These are phyloP conservation scores for Fallopia convolvulus DNA, from an alignment of 148 eudicot genomes.

Conservation along the genomic window DNA sequence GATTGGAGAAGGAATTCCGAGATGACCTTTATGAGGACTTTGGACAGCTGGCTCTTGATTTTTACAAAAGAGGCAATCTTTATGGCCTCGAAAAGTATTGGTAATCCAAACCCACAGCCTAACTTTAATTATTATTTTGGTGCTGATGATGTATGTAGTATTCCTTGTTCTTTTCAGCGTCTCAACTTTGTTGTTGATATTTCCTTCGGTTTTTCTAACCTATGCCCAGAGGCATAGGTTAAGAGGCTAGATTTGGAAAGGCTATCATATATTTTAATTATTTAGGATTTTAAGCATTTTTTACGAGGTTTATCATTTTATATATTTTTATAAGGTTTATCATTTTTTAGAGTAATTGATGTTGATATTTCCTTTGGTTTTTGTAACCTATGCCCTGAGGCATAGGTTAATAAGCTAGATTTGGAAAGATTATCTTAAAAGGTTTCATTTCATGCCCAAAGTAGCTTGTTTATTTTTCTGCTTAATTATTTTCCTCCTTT, in stretches of 20 bases:
- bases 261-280: too few relatives aligned
- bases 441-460: neutral
- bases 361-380: neutral
- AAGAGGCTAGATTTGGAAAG: too few relatives aligned
- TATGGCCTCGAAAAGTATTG: constrained; percentile 98
- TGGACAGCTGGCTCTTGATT: constrained; percentile 60
- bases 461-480: neutral
- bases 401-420: too few relatives aligned
- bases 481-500: neutral
- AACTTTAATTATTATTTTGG: neutral
- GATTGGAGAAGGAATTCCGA: constrained; percentile 82
- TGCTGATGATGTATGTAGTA: neutral
- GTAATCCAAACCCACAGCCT: constrained; percentile 21
- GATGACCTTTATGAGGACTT: constrained; percentile 75
- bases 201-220: too few relatives aligned
- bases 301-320: too few relatives aligned
- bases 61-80: constrained; percentile 68
- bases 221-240: too few relatives aligned
- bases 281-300: too few relatives aligned
- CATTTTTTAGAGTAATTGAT: neutral
- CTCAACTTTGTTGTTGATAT: neutral
- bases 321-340: too few relatives aligned
- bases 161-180: neutral
- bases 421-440: too few relatives aligned
- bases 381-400: too few relatives aligned